These are phyloP conservation scores for Pseudocercospora eumusae DNA, from an alignment of 2,329 filamentous ascomycete species.

Conservation along the genomic window DNA sequence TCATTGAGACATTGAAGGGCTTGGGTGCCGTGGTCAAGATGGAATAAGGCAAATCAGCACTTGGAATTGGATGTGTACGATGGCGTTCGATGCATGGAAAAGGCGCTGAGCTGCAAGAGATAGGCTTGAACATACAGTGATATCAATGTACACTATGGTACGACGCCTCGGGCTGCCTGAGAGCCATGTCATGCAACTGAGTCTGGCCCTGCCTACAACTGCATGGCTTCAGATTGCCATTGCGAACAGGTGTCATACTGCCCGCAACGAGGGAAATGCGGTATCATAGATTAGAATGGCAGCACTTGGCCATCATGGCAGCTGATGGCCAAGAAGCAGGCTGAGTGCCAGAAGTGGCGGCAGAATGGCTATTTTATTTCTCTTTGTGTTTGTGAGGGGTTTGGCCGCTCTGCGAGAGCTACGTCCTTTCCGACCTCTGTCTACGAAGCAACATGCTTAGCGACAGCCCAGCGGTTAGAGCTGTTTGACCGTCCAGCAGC, in stretches of 20 bases:
- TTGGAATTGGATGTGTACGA: not conserved
- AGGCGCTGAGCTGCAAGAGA: slow-evolving; percentile 12
- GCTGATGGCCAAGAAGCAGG: not conserved
- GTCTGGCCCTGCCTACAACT: not conserved
- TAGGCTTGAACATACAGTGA: slow-evolving; percentile 14
- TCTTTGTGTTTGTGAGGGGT: too few relatives aligned
- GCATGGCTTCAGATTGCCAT: not conserved
- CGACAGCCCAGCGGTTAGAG: too few relatives aligned
- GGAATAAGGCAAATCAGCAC: slow-evolving; percentile 61
- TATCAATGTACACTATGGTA: slow-evolving; percentile 21
- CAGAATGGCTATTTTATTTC: too few relatives aligned
- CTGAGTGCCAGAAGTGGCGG: too few relatives aligned
- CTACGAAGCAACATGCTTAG: too few relatives aligned
- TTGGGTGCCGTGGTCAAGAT: slow-evolving; percentile 85
- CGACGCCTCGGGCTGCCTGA: not conserved
- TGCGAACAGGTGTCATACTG: not conserved
- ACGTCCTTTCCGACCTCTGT: too few relatives aligned
- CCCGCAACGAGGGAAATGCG: not conserved
- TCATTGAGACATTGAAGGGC: slow-evolving; percentile 89
- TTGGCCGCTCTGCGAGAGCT: too few relatives aligned
- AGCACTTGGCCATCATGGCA: not conserved
- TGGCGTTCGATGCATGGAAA: slow-evolving; percentile 17
- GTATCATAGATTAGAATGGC: not conserved
- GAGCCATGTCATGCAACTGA: not conserved
- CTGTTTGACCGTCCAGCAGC: too few relatives aligned